Evolutionary conservation across 805 yeast genomes (phyloP).

Genomic region (Monosporozyma unispora): DNA sequence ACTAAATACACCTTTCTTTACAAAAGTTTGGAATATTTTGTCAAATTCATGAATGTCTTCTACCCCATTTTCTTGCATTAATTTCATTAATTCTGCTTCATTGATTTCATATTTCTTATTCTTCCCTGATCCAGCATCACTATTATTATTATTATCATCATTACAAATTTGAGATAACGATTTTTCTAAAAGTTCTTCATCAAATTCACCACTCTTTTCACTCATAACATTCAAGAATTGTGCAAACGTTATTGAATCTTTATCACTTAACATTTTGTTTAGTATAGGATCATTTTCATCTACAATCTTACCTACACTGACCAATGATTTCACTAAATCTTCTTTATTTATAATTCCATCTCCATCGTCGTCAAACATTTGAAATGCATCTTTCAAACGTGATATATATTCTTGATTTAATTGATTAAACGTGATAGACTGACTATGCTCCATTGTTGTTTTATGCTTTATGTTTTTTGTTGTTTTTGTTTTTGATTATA

Average conservation of each 20-base stretch:
- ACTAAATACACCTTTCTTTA: conserved; percentile 44
- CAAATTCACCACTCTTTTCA: conserved; percentile 41
- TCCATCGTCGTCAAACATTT: conserved; percentile 71
- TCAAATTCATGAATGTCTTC: conserved; percentile 38
- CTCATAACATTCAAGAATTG: conserved; percentile 58
- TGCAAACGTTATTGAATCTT: conserved; percentile 45
- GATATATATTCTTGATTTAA: conserved; percentile 56
- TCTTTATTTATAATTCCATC: conserved; percentile 52
- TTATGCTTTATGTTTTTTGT: neutral
- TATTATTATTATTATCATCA: conserved; percentile 33
- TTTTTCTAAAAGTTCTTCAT: conserved; percentile 42
- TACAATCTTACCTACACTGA: conserved; percentile 41
- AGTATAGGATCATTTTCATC: conserved; percentile 34
- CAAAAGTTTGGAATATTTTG: conserved; percentile 45
- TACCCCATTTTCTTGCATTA: conserved; percentile 40
- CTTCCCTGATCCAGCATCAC: no score
- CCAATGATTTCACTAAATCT: conserved; percentile 48
- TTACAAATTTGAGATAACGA: conserved; percentile 36
- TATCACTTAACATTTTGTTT: conserved; percentile 38
- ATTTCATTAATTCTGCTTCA: conserved; percentile 39
- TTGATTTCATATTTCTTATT: conserved; percentile 29
- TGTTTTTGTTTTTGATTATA: no score
- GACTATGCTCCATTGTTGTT: conserved; percentile 18
- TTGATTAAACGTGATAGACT: conserved; percentile 31
- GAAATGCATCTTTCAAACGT: conserved; percentile 64